Evolutionary conservation across 768 basidiomycete species (phyloP).

Genomic region (Suillus sp.): DNA sequence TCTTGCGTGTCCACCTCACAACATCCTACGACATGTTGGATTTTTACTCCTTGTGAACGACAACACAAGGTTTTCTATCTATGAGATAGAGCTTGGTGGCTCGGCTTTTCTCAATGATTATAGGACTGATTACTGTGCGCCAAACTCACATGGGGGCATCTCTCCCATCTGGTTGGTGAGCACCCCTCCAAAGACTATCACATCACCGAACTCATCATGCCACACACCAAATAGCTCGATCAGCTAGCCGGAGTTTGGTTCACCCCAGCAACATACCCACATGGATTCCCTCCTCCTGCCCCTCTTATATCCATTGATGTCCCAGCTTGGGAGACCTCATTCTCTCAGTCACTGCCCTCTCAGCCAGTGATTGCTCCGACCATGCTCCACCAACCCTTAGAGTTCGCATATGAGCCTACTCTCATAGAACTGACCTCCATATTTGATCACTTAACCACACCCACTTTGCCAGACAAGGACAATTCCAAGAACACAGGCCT

Average conservation of each 20-base stretch:
- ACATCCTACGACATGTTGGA: background rate
- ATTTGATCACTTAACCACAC: background rate
- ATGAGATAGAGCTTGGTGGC: background rate
- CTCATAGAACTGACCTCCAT: background rate
- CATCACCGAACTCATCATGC: background rate
- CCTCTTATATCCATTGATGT: background rate
- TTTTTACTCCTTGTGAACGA: background rate
- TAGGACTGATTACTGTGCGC: background rate
- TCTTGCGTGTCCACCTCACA: background rate
- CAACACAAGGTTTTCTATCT: background rate
- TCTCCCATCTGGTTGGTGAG: slow-evolving; percentile 1
- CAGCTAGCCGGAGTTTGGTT: background rate
- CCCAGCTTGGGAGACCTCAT: background rate
- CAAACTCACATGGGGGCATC: background rate
- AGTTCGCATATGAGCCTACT: background rate
- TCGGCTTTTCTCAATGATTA: background rate
- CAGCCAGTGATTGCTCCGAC: background rate
- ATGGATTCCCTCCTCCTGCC: background rate
- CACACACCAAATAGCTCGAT: background rate
- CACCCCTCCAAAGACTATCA: background rate
- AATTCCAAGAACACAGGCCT: background rate
- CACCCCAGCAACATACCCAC: background rate
- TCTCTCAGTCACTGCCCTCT: background rate
- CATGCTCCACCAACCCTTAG: background rate
- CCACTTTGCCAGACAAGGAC: background rate